Evolutionary conservation across 2,329 filamentous ascomycete genomes (phyloP), one percentile per base, ranked within the genome.

Genomic region (Didymosphaeria variabile): DNA sequence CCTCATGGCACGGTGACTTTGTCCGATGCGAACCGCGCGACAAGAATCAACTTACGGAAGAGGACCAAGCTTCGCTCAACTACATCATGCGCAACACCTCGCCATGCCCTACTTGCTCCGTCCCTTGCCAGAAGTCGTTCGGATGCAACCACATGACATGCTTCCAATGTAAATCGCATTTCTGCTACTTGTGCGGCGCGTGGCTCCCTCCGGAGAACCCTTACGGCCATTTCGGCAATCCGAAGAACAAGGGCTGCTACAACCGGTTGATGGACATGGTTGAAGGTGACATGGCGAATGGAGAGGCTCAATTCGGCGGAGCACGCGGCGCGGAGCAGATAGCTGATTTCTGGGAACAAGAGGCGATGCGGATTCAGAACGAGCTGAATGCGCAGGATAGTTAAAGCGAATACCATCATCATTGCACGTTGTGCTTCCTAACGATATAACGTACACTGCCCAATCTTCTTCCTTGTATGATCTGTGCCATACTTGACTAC

Each of bases 81-180:
- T 99, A 97, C 75, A 84, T 99, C 68, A 84, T 87, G 52, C 80
- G 88, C 63, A 89, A 97, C 80, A 96, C 94, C 0, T 93, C 93
- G 12, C 89, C 91, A 1, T 99, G 95, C 74, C 94, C 95, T 12
- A 94, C 93, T 4, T 99, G 95, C 80, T 88, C 85, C 32, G 90
- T 91, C 0, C 92, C 92, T 0, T 90, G 90, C 23, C 92, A 97
- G 76, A 99, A 99, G 83, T 92, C 91, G 1, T 89, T 92, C 73
- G 95, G 95, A 42, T 99, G 95, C 83, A 97, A 97, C 78, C 94
- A 97, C 79, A 98, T 98, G 93, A 91, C 90, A 53, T 97, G 94
- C 79, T 92, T 90, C 77, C 89, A 92, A 65, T 99, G 95, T 82
- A 85, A 90, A 55, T 91, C 92, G 2, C 94, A 98, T 77, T 98